Base-by-base conservation (phyloP, 352 stramenopile genomes). In the Pythium brassicae region DNA sequence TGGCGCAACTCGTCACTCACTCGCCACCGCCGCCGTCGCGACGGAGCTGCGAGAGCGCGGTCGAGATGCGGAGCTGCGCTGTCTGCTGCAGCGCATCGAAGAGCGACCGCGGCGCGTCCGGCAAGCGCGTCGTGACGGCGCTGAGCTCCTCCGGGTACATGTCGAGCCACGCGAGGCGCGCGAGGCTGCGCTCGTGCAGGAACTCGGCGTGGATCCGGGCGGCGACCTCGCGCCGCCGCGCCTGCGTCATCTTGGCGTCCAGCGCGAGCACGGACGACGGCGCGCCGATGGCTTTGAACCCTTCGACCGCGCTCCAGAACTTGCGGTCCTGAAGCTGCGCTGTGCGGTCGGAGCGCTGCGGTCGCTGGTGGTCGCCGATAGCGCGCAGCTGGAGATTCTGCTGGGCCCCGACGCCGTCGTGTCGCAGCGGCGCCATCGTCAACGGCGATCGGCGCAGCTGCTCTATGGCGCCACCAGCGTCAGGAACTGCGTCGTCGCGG, bases 281-380 rank as follows among this genome's bases (percentile, higher is more conserved):
- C 15, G 40, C 71, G 8, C 75, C 75, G 27, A 87, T 72, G 1
- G 69, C 63, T 35, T 71, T 72, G 55, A 75, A 87, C 0, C 77
- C 75, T 64, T 87, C 75, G 3, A 87, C 68, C 9, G 75, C 75
- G 50, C 75, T 84, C 79, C 79, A 89, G 54, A 89, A 89, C 50
- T 73, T 76, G 56, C 66, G 71, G 50, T 78, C 57, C 2, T 67
- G 51, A 4, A 72, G 55, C 2, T 80, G 40, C 39, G 50, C 39
- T 4, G 32, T 34, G 3, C 20, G 61, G 1, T 66, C 50, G 20
- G 56, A 47, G 22, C 55, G 10, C 3, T 27, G 23, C 23, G 23
- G 47, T 20, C 23, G 44, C n/a, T 39, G 43, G 10, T 42, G 39
- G 10, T 42, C n/a, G n/a, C n/a, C 9, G 4, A 53, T 11, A 7